Evolutionary conservation across 371 early-diverging fungal species (phyloP).

Genomic region (Funneliformis caledonium): DNA sequence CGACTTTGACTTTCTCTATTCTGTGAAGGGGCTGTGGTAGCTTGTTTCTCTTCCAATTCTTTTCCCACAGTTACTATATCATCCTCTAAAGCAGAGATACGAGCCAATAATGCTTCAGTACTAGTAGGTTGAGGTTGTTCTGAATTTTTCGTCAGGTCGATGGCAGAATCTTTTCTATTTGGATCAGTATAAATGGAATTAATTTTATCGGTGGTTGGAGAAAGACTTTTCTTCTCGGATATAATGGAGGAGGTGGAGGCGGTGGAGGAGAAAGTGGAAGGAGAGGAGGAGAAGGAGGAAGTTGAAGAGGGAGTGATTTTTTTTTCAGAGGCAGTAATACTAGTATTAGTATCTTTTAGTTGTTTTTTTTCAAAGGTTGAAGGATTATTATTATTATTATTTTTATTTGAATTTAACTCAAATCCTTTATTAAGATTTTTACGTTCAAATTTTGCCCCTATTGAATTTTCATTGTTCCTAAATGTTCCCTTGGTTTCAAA

Average conservation of each 20-base stretch:
- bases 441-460: background rate
- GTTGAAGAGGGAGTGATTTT: background rate
- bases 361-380: background rate
- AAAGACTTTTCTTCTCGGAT: background rate
- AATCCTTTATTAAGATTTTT: background rate
- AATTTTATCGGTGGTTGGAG: background rate
- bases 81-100: slow-evolving; percentile 31
- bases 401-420: background rate
- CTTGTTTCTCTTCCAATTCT: background rate
- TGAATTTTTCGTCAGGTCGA: background rate
- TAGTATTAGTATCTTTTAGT: background rate
- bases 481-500: background rate
- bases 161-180: background rate
- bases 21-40: background rate
- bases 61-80: slow-evolving; percentile 28
- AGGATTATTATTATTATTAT: background rate
- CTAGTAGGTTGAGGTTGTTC: slow-evolving; percentile 6
- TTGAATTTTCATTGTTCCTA: background rate
- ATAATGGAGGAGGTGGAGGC: background rate
- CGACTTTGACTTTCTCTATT: background rate
- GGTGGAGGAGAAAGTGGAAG: background rate
- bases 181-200: background rate
- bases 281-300: too few species aligned
- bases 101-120: slow-evolving; percentile 8
- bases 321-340: background rate